Evolutionary conservation across 164 flowering plant species (phyloP), one percentile per base, ranked within the genome.

Genomic region (Chimonanthus salicifolius): DNA sequence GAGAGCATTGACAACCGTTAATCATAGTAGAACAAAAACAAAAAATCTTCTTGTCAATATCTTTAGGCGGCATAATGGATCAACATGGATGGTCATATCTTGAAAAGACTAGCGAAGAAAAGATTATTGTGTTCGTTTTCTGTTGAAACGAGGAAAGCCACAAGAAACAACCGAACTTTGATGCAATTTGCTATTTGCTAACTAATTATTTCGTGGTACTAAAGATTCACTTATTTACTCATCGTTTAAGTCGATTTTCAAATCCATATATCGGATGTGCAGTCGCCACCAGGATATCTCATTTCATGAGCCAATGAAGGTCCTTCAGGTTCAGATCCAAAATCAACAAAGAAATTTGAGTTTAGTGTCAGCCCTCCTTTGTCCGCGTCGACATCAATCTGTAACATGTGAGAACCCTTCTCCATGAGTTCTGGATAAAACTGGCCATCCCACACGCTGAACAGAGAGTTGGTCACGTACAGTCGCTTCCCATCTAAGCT

Each of bases 281-380:
- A 95, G 75, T 95, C 99, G 49, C 99, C 98, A 46, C 98, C 99
- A 6, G 98, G 99, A 81, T 95, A 93, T 75, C 99, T 87, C 98
- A 93, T 95, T 75, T 95, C 98, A 78, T 95, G 97, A 4, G 98
- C 98, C 46, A 95, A 79, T n/a, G 94, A 85, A 76, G 99, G 98
- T 44, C 99, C 99, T 54, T 94, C 90, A 7, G 98, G 98, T 76
- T 94, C 98, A 66, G 85, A 70, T n/a, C 84, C 92, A 62, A 95
- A 95, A 75, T 95, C 99, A 3, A 95, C 95, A 10, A 88, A 92
- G 80, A 92, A 93, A 62, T 87, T 87, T 0, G 92, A 94, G 76
- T 95, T 95, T 45, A 94, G 68, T 2, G 80, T 58, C 4, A 95
- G 87, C 13, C 99, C 99, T n/a, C 99, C 98, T 49, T 88, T 92